A percentile compares a stretch with the other conserved stretches of the same genome.
Conservation (phyloP, 768 basidiomycete genomes). For the Termitomyces sp. region DNA sequence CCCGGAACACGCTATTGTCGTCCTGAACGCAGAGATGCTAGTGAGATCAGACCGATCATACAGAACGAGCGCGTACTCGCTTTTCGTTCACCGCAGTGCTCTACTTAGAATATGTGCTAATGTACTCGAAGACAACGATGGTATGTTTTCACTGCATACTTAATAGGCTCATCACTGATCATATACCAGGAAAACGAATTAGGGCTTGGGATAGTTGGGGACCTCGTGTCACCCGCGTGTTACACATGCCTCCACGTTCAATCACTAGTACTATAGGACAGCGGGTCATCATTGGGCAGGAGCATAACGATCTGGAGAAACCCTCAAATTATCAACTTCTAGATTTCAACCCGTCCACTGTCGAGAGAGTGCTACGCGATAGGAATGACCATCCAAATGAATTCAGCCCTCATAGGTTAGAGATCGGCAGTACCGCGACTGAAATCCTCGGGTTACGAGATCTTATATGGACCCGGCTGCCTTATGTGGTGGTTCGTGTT, state of each 20-base stretch:
- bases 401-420: neutral
- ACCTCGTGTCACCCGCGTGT: conserved; percentile 12
- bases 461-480: conserved; percentile 18
- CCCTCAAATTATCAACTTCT: neutral
- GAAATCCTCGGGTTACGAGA: conserved; percentile 16
- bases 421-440: neutral
- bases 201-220: conserved; percentile 16
- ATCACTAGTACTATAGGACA: conserved; percentile 19
- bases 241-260: conserved; percentile 10
- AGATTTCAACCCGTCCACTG: conserved; percentile 3
- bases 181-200: neutral
- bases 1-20: conserved; percentile 6
- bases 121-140: neutral
- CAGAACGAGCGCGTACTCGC: neutral
- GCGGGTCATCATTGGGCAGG: conserved; percentile 12
- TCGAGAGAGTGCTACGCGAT: neutral
- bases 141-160: neutral
- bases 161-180: neutral
- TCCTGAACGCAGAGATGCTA: conserved; percentile 2
- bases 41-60: neutral
- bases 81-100: conserved; percentile 8
- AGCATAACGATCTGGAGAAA: neutral
- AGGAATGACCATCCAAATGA: neutral
- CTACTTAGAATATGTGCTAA: neutral
- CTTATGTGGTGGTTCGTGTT: conserved; percentile 18